Base-by-base conservation (phyloP, 768 basidiomycete species). In the Serendipita sp. region DNA sequence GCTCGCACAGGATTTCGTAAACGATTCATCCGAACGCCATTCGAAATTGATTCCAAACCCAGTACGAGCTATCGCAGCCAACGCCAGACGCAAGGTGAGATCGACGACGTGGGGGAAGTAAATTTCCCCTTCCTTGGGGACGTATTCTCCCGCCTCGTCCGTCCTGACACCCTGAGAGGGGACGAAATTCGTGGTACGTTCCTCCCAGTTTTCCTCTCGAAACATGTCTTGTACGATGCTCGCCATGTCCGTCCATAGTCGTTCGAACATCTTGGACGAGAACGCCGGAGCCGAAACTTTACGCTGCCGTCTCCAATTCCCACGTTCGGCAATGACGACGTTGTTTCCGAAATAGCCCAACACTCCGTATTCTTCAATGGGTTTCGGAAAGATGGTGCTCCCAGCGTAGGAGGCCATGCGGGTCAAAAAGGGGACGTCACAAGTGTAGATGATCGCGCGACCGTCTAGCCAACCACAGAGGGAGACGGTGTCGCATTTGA, bases 341-440 rank as follows among this genome's bases (percentile, higher is more conserved):
- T 60, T 60, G 56, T 60, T 2, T 36, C 56, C 56, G 32, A 60
- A 60, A 28, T 60, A 60, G 23, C 56, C 34, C 56, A 60, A 60
- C 5, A 60, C 56, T 23, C 56, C 56, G 35, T 60, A 60, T 35
- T 60, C 56, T 60, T 60, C 56, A 1, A 32, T 60, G 16, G 56
- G 56, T 60, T 60, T 60, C 32, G 56, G 56, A 32, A 60, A 60
- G 16, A 60, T 35, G 56, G 56, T 60, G 35, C 56, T 60, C 5
- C 56, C 56, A n/a, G 35, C 18, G 28, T 60, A 36, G 10, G 56
- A 60, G 16, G 56, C 56, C 56, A 60, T 60, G 16, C 56, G 56
- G n/a, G 56, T 60, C 23, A 60, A n/a, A 35, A 60, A 60, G 56
- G 56, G 56, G 18, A 60, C 56, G 56, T 60, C 56, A n/a, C 56